Evolutionary conservation across 2,329 filamentous ascomycete genomes (phyloP), one percentile per base, ranked within the genome.

Genomic region (Cladobotryum mycophilum): DNA sequence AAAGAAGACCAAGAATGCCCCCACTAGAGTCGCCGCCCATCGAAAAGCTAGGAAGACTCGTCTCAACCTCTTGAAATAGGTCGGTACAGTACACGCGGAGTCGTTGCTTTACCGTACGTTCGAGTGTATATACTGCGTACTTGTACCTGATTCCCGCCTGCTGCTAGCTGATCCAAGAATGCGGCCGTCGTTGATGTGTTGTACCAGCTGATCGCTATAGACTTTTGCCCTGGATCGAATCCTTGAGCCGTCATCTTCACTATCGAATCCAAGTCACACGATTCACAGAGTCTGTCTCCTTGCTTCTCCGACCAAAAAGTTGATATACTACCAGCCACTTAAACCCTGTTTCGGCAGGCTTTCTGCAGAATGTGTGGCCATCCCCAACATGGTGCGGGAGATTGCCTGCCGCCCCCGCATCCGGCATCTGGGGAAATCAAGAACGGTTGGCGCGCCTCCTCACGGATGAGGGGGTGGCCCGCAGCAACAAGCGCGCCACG

Each of bases 321-420:
- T 40, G 37, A 15, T 40, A 18, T 40, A 13, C n/a, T 40, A 18
- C 14, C 7, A n/a, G 37, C 37, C 37, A n/a, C 14, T 18, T 6
- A n/a, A 18, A 9, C 37, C 37, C 37, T 18, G 17, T n/a, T 40
- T 40, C 37, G n/a, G 14, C 37, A 40, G 25, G 25, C 25, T 30
- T 30, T 30, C 25, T 30, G 25, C 25, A 30, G 17, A 45, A 8
- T 45, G 14, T 30, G 42, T 30, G 20, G 30, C 42, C 11, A 13
- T 45, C 42, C 42, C 20, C 14, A 37, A 18, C 44, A 17, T 46
- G 20, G n/a, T 30, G 44, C 34, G 48, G n/a, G 46, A 25, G 33
- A 41, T 42, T 44, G 41, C 41, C 45, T 45, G 50, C 25, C 41
- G n/a, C 45, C 41, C n/a, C 47, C 47, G 30, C 17, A 43, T 40